Evolutionary conservation across 306 rosid genomes (phyloP).

Genomic region (Morella rubra): DNA sequence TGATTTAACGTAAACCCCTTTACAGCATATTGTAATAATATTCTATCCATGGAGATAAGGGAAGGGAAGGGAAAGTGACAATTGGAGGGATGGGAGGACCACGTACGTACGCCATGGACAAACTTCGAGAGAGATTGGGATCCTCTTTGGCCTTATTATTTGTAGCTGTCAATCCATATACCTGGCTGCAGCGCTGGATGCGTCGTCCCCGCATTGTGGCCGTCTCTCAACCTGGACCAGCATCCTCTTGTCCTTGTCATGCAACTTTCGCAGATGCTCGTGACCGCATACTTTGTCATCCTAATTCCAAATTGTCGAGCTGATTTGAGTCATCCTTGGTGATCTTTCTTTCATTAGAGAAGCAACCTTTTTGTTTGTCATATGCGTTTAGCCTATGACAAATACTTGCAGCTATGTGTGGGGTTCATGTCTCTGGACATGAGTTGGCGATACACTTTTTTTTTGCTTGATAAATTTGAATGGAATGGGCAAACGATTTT

Average conservation of each 20-base stretch:
- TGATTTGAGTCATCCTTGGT: background rate
- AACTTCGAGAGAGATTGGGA: background rate
- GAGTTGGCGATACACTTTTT: background rate
- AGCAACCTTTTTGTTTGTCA: no score
- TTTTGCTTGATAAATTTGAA: background rate
- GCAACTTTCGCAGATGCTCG: background rate
- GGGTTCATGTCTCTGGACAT: background rate
- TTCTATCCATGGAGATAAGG: slow-evolving; percentile 1
- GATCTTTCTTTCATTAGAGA: background rate
- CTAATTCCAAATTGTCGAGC: background rate
- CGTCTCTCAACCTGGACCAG: background rate
- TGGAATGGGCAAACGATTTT: no score
- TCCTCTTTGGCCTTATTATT: slow-evolving; percentile 12
- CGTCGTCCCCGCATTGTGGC: slow-evolving; percentile 12
- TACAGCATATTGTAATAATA: background rate
- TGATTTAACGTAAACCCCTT: no score
- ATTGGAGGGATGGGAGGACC: background rate
- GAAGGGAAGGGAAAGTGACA: background rate
- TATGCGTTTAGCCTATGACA: background rate
- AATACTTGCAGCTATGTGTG: background rate
- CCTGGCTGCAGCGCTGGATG: slow-evolving; percentile 19
- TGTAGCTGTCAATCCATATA: slow-evolving; percentile 28
- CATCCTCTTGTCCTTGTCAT: background rate
- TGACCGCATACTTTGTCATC: background rate
- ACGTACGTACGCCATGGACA: no score